Evolutionary conservation across 768 basidiomycete species (phyloP).

Genomic region (Nidularia pulvinata): DNA sequence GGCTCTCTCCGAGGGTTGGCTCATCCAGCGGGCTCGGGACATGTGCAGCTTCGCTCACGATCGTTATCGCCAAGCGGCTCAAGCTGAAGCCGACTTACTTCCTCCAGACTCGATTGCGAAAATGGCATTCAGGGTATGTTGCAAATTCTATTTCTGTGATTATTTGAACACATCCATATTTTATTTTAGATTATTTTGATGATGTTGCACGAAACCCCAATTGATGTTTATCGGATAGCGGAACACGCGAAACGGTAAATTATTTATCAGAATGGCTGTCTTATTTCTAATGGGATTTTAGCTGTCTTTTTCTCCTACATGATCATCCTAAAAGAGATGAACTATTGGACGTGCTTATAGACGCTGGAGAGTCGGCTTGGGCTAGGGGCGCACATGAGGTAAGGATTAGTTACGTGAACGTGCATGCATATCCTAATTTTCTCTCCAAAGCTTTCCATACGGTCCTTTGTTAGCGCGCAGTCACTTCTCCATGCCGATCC

Average conservation of each 20-base stretch:
- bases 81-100: slow-evolving; percentile 53
- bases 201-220: slow-evolving; percentile 63
- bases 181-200: slow-evolving; percentile 54
- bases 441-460: slow-evolving; percentile 50
- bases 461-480: slow-evolving; percentile 60
- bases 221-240: slow-evolving; percentile 68
- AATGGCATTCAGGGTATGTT: slow-evolving; percentile 67
- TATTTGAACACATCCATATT: neutral
- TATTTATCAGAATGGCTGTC: neutral
- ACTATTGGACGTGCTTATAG: slow-evolving; percentile 56
- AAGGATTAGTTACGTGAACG: neutral
- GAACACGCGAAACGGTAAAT: slow-evolving; percentile 64
- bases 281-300: slow-evolving; percentile 14
- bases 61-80: slow-evolving; percentile 72
- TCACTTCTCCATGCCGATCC: slow-evolving; percentile 51
- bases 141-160: neutral
- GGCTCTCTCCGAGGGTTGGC: slow-evolving; percentile 73
- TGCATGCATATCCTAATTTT: neutral
- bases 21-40: slow-evolving; percentile 69
- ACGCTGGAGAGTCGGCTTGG: slow-evolving; percentile 73
- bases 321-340: slow-evolving; percentile 64
- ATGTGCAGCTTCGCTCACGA: slow-evolving; percentile 81
- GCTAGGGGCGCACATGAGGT: slow-evolving; percentile 78
- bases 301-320: slow-evolving; percentile 61
- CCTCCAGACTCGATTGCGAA: slow-evolving; percentile 50